Evolutionary conservation across 2,329 filamentous ascomycete species (phyloP).

Genomic region (Colletotrichum sp.): DNA sequence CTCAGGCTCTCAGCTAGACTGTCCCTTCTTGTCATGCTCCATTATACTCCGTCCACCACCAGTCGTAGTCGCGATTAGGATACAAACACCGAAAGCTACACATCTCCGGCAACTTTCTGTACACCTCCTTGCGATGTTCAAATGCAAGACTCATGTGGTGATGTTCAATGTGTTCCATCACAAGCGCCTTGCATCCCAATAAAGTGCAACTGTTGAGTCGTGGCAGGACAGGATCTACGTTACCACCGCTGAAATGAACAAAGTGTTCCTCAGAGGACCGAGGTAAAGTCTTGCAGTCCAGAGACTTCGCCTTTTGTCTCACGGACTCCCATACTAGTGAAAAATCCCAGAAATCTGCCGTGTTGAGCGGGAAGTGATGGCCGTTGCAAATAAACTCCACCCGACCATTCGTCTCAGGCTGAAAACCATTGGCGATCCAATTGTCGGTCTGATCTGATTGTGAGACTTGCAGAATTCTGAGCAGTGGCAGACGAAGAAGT

Average conservation of each 20-base stretch:
- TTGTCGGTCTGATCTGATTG: neutral
- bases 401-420: neutral
- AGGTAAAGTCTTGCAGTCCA: neutral
- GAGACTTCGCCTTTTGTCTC: fast-evolving
- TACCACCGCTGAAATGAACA: neutral
- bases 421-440: neutral
- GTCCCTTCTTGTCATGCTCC: neutral
- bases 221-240: neutral
- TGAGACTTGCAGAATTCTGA: neutral
- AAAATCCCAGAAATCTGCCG: fast-evolving
- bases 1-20: neutral
- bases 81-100: neutral
- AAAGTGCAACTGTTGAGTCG: neutral
- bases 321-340: fast-evolving
- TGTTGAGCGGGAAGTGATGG: neutral
- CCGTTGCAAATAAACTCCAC: neutral
- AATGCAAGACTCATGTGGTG: neutral
- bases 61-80: fast-evolving
- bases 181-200: neutral
- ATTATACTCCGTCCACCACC: neutral
- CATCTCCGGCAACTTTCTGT: neutral
- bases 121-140: neutral
- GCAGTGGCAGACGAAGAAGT: neutral
- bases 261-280: neutral
- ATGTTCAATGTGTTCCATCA: fast-evolving